Conservation (phyloP, 2,329 filamentous ascomycete species). For the Talaromyces sp. region DNA sequence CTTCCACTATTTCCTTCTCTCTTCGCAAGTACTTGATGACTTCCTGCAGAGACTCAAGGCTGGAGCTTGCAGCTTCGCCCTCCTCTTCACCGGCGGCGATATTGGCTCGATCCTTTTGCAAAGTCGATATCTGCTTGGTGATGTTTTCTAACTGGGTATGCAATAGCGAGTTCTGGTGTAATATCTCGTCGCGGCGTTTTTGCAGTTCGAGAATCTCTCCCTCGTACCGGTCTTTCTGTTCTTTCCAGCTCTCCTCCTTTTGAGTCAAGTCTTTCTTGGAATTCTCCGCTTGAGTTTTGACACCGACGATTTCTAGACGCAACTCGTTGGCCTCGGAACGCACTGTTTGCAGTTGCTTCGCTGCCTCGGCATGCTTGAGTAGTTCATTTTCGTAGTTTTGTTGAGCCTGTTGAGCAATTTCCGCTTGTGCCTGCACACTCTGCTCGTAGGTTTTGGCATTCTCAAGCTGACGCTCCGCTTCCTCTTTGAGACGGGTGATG, state of each 20-base stretch:
- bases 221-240: conserved; percentile 74
- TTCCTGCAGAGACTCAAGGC: conserved; percentile 74
- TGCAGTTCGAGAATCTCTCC: conserved; percentile 76
- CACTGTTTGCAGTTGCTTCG: conserved; percentile 72
- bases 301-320: conserved; percentile 69
- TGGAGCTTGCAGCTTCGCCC: conserved; percentile 48
- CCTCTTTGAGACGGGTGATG: conserved; percentile 73
- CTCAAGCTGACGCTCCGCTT: conserved; percentile 72
- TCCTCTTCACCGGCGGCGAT: conserved; percentile 48
- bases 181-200: conserved; percentile 73
- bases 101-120: conserved; percentile 69
- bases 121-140: conserved; percentile 67
- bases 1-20: conserved; percentile 96
- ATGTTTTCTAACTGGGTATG: conserved; percentile 85
- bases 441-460: conserved; percentile 82
- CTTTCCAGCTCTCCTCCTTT: conserved; percentile 82
- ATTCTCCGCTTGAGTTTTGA: conserved; percentile 78
- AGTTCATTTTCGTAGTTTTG: conserved; percentile 94
- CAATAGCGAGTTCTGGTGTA: conserved; percentile 83
- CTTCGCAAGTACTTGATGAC: conserved; percentile 86
- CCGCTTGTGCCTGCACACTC: conserved; percentile 85
- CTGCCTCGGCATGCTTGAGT: conserved; percentile 92
- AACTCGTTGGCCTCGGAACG: conserved; percentile 77
- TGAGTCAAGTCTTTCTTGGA: conserved; percentile 73
- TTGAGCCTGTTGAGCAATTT: conserved; percentile 88